A percentile compares a stretch with the other conserved stretches of the same genome.
These are phyloP conservation scores for Trichoderma harzianum DNA, from an alignment of 2,329 filamentous ascomycete species.

Conservation along the genomic window DNA sequence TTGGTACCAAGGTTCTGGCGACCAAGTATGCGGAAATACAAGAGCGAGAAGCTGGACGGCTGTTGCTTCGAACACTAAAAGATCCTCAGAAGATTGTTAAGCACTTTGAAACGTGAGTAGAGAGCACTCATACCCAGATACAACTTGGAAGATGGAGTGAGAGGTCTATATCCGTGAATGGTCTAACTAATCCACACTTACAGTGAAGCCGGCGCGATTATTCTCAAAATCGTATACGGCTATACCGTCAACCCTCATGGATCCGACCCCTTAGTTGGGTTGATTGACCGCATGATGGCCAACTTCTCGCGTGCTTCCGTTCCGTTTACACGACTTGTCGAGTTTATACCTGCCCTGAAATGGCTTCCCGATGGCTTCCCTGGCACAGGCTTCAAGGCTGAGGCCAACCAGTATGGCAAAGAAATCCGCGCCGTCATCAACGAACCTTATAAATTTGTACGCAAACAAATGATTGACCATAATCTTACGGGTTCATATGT, in stretches of 20 bases:
- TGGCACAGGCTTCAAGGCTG: slow-evolving; percentile 25
- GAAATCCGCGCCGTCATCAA: neutral
- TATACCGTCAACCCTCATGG: slow-evolving; percentile 26
- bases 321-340: slow-evolving; percentile 25
- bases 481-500: neutral
- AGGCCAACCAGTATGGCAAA: neutral
- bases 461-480: neutral
- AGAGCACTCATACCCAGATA: neutral
- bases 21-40: neutral
- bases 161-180: neutral
- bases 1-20: neutral
- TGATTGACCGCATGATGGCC: slow-evolving; percentile 23
- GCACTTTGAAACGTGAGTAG: neutral
- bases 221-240: slow-evolving; percentile 23
- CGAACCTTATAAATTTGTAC: neutral
- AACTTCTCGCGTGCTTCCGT: slow-evolving; percentile 24
- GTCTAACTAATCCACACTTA: neutral
- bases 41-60: neutral
- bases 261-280: slow-evolving; percentile 23
- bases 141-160: neutral
- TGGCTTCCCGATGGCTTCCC: slow-evolving; percentile 27
- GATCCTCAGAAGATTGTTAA: neutral
- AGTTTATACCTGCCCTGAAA: slow-evolving; percentile 25
- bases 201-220: slow-evolving; percentile 24
- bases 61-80: neutral